Percentiles rank a stretch among this genome's conserved stretches.
These are phyloP conservation scores for Neofusicoccum laricinum DNA, from an alignment of 2,329 filamentous ascomycete species.

Conservation along the genomic window DNA sequence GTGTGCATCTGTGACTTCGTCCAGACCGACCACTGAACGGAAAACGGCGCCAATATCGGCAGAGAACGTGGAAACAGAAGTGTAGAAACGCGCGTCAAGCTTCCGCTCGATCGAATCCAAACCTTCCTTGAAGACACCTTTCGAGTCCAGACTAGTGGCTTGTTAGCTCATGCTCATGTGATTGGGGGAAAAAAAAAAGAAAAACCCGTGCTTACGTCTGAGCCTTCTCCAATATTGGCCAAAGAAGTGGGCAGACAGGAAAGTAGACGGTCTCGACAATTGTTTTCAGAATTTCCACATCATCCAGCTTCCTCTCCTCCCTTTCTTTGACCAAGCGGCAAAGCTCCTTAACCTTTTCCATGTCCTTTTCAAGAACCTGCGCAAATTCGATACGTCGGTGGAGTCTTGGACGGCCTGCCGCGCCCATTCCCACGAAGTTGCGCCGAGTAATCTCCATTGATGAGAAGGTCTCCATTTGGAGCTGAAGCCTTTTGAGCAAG, in stretches of 20 bases:
- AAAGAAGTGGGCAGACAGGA: constrained; percentile 73
- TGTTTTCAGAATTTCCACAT: constrained; percentile 70
- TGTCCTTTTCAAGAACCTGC: constrained; percentile 68
- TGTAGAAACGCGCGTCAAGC: constrained; percentile 56
- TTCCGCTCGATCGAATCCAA: constrained; percentile 53
- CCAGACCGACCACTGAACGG: constrained; percentile 52
- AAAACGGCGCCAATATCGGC: constrained; percentile 57
- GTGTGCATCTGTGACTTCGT: constrained; percentile 38
- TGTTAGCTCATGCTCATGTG: constrained; percentile 8
- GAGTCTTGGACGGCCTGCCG: constrained; percentile 73
- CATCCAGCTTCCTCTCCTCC: constrained; percentile 74
- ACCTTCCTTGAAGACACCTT: constrained; percentile 53
- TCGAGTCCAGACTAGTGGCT: constrained; percentile 42
- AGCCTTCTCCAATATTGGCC: constrained; percentile 76
- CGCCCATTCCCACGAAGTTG: constrained; percentile 94
- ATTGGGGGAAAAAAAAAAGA: constrained; percentile 9
- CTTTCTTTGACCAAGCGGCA: constrained; percentile 70
- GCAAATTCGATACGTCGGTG: constrained; percentile 86
- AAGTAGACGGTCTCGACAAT: constrained; percentile 91
- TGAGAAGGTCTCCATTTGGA: constrained; percentile 94
- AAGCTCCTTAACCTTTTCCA: constrained; percentile 70
- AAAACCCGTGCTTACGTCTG: constrained; percentile 65
- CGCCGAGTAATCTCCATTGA: constrained; percentile 95
- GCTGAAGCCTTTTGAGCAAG: constrained; percentile 84
- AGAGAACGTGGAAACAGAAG: constrained; percentile 60